Conservation (phyloP, 352 stramenopile genomes). For the Blastocystis sp. region DNA sequence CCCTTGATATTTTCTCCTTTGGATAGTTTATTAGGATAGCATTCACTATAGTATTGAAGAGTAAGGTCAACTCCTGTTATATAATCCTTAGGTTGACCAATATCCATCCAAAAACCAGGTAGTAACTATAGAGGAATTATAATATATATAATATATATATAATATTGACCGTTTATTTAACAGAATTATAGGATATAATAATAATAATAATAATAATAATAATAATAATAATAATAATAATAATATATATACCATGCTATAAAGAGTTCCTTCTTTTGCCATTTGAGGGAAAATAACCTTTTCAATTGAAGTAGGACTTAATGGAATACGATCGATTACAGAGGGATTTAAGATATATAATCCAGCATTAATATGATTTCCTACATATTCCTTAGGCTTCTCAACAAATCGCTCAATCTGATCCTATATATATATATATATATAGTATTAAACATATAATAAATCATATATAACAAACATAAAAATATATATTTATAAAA, state of each 20-base stretch:
- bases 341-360: constrained; percentile 68
- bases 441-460: too few species aligned
- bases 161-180: too few species aligned
- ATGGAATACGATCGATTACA: constrained; percentile 60
- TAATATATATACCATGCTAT: constrained; percentile 61
- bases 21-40: constrained; percentile 45
- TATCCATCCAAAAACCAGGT: constrained; percentile 67
- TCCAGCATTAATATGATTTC: constrained; percentile 67
- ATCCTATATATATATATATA: constrained; percentile 45
- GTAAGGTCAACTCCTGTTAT: constrained; percentile 61
- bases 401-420: constrained; percentile 62
- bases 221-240: too few species aligned
- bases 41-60: constrained; percentile 53
- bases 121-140: too few species aligned
- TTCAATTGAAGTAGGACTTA: constrained; percentile 62
- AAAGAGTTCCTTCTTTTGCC: constrained; percentile 61
- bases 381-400: constrained; percentile 63
- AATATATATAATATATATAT: too few species aligned
- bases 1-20: constrained; percentile 55
- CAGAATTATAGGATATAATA: too few species aligned
- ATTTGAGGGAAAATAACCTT: constrained; percentile 68
- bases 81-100: constrained; percentile 66
- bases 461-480: too few species aligned
- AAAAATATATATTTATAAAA: not conserved
- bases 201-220: too few species aligned